Base-by-base conservation (phyloP, 2,329 filamentous ascomycete species). In the Anisogramma anomala region DNA sequence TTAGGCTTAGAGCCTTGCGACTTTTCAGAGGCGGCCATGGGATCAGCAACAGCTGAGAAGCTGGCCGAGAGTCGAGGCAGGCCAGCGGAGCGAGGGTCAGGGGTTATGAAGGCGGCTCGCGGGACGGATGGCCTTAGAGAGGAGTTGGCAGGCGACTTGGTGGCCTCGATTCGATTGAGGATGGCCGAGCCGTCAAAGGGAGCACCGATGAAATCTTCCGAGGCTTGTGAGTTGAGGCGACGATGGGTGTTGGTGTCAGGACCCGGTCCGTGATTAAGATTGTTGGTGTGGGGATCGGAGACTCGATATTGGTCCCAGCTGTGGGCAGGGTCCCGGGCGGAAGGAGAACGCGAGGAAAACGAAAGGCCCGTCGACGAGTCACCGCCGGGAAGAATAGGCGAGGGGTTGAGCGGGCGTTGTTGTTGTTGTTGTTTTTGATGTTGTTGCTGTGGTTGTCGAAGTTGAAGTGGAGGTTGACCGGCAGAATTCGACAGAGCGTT, bases 181-280 rank as follows among this genome's bases (percentile, higher is more conserved):
- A 79, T 77, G 49, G 70, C 69, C 42, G 67, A 70, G 52, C 73
- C 69, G 72, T 80, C 76, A 58, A 80, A 80, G 32, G 76, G 76
- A 49, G 74, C 73, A 52, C 76, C 76, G 60, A 80, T 67, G 45
- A 80, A 63, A 50, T 79, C 76, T 58, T 77, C 73, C 41, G 72
- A 67, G 8, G 65, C 57, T 50, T 64, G 64, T 48, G 62, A 60
- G 47, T 58, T 63, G 53, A 71, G 60, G 35, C 60, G 55, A 59
- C 49, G 47, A 53, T 51, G 44, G 57, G 53, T 36, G 38, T 31
- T 33, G 20, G 41, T 36, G 36, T 27, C 38, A 30, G 36, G 36
- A 23, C 41, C 37, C 37, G 42, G 39, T 43, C 48, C 44, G 48
- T 52, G 39, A 34, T 48, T 43, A 39, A 50, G 50, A 50, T 51